phyloP scores from a whole-genome alignment of 2,329 filamentous ascomycete species.

The Sclerotinia trifoliorum region DNA sequence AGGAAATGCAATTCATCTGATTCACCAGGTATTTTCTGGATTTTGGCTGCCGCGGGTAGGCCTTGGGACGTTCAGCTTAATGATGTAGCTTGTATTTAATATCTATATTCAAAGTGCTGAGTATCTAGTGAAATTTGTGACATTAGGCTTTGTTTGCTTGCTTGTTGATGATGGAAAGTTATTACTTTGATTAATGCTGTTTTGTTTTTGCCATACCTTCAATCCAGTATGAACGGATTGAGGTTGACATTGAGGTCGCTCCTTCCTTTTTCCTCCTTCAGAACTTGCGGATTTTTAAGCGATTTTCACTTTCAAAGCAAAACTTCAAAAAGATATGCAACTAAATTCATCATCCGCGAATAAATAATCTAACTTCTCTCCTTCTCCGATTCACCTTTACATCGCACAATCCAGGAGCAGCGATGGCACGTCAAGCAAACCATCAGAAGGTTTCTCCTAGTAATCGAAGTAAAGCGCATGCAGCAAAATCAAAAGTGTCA shows the following conservation, averaged over 20 bases:
- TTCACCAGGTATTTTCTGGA: background rate
- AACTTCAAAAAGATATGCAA: rapidly evolving
- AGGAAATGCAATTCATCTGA: background rate
- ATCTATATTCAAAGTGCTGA: background rate
- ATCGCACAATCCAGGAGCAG: background rate
- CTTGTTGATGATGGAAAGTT: background rate
- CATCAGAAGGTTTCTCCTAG: background rate
- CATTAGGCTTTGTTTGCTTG: too few species aligned
- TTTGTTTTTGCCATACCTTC: background rate
- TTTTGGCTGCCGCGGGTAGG: background rate
- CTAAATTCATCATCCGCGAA: background rate
- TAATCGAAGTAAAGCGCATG: background rate
- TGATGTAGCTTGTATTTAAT: background rate
- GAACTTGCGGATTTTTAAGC: background rate
- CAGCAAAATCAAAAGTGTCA: background rate
- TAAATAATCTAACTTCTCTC: background rate
- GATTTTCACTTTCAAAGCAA: background rate
- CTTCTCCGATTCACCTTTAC: background rate
- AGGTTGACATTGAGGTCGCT: background rate
- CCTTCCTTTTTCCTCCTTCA: slow-evolving; percentile 7
- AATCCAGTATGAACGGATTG: background rate
- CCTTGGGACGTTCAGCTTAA: background rate
- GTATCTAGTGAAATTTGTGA: too few species aligned
- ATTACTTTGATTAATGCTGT: too few species aligned
- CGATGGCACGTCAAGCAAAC: slow-evolving; percentile 5